phyloP scores from a whole-genome alignment of 108 stramenopile genomes.

The Skeletonema potamos region DNA sequence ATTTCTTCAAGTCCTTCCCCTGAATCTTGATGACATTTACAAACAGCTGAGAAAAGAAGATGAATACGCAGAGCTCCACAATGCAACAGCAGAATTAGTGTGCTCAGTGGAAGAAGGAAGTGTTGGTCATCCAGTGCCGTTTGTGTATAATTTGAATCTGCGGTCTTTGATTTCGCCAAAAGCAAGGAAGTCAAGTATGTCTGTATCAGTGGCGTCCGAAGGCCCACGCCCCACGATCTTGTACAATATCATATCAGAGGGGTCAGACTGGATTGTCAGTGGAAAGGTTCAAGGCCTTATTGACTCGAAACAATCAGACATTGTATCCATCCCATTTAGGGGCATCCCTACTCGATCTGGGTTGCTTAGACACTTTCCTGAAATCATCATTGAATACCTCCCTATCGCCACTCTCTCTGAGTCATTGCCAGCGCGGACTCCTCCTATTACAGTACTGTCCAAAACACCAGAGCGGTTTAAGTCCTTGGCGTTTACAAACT shows the following conservation, averaged over 20 bases:
- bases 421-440: slow-evolving; percentile 1
- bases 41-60: slow-evolving; percentile 46
- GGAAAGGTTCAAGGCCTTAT: slow-evolving; percentile 66
- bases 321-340: slow-evolving; percentile 51
- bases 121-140: slow-evolving; percentile 65
- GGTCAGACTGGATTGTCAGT: slow-evolving; percentile 64
- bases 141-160: slow-evolving; percentile 48
- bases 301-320: slow-evolving; percentile 23
- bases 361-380: slow-evolving; percentile 51
- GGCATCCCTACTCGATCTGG: slow-evolving; percentile 66
- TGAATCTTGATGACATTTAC: slow-evolving; percentile 57
- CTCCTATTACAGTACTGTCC: slow-evolving; percentile 41
- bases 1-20: slow-evolving; percentile 57
- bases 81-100: slow-evolving; percentile 43
- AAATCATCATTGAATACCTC: slow-evolving; percentile 41
- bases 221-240: slow-evolving; percentile 24
- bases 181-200: slow-evolving; percentile 10
- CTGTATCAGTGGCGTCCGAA: slow-evolving; percentile 10
- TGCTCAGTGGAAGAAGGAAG: slow-evolving; percentile 50
- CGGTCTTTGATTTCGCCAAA: slow-evolving; percentile 36
- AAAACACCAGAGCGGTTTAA: slow-evolving; percentile 39
- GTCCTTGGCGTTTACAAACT: slow-evolving; percentile 44
- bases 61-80: slow-evolving; percentile 21
- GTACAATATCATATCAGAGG: slow-evolving; percentile 56
- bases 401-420: slow-evolving; percentile 7